Base-by-base conservation (phyloP, 441 rosid genomes). In the Pelargonium exstipulatum region DNA sequence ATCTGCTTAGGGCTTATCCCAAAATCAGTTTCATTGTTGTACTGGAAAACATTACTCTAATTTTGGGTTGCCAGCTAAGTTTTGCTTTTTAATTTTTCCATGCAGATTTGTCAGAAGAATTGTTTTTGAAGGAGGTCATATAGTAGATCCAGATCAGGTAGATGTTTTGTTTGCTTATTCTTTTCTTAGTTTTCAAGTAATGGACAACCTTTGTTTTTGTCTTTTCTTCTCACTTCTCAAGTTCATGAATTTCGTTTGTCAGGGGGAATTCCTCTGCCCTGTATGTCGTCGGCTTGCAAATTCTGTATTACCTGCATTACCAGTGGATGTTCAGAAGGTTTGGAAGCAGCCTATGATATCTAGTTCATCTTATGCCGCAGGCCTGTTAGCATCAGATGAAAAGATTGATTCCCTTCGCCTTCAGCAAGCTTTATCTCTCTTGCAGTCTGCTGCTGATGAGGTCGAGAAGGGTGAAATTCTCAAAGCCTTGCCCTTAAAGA, bases 181-280 rank as follows among this genome's bases (percentile, higher is more conserved):
- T 62, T 65, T 40, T 42, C 26, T 24, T 55, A 61, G 58, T 53
- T 49, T 42, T 37, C 67, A 13, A 64, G 16, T 64, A 51, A 12
- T 48, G 55, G 10, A 16, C 32, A 70, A 32, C 62, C 14, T 35
- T 64, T 17, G 67, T 73, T 76, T 29, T 67, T 35, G 17, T 65
- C 57, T 35, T 69, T 58, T 67, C 18, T 55, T 65, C 68, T 22
- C 65, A 48, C n/a, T 51, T 69, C 66, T 65, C 58, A 40, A 72
- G 22, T 53, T 67, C 32, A 22, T 58, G 71, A 69, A 62, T 71
- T 72, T 78, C 37, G 53, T 77, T 77, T 84, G 65, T 62, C 81
- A 95, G 99, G 98, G 95, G 64, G 99, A 96, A 83, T 91, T 96
- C 80, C 91, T 96, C 49, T 96, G 99, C 74, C 99, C 99, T 69